Evolutionary conservation across 129 eudicot genomes (phyloP).

Genomic region (Escallonia herrerae): DNA sequence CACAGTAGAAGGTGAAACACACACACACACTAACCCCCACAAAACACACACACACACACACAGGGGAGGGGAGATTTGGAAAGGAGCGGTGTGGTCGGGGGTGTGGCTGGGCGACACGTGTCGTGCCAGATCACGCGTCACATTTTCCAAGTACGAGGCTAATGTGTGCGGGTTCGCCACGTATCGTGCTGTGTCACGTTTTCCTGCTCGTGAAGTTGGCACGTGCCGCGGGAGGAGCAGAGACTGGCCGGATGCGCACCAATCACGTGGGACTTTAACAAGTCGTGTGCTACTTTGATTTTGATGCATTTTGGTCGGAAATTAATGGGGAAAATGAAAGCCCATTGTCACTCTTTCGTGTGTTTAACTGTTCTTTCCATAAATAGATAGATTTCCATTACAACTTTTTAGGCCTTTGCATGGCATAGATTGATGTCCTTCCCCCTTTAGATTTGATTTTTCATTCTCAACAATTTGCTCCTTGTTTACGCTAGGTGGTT

Average conservation of each 20-base stretch:
- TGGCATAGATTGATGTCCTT: no score
- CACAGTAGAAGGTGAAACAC: not conserved
- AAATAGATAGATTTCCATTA: no score
- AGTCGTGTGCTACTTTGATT: no score
- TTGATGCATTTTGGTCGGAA: no score
- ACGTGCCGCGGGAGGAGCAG: not conserved
- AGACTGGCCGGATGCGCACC: not conserved
- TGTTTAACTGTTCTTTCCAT: no score
- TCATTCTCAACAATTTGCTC: no score
- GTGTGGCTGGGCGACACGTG: constrained; percentile 20
- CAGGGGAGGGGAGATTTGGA: constrained; percentile 13
- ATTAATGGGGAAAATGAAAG: no score
- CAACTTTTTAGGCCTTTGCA: no score
- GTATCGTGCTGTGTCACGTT: constrained; percentile 33
- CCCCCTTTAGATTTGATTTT: no score
- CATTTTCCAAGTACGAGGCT: constrained; percentile 8
- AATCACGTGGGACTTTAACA: not conserved
- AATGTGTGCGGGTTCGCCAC: constrained; percentile 34
- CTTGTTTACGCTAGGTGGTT: no score
- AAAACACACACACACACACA: no score
- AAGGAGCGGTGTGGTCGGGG: constrained; percentile 6
- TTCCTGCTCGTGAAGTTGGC: not conserved
- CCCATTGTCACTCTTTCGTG: no score
- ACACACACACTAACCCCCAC: not conserved
- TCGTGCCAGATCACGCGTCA: constrained; percentile 24